Conservation (phyloP, 371 early-diverging fungal genomes). For the Circinella minor region DNA sequence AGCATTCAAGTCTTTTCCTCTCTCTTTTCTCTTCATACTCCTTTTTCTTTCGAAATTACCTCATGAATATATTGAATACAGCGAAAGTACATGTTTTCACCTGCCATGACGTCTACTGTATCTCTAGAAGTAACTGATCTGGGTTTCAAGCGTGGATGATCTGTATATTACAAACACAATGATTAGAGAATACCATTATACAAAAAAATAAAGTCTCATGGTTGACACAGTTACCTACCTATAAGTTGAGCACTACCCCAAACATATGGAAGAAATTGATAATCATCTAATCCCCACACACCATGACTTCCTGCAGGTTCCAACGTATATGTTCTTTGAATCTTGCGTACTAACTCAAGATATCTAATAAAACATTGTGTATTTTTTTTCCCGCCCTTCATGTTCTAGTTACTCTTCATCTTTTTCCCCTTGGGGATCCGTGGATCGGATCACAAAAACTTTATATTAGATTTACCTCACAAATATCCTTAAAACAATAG, state of each 20-base stretch:
- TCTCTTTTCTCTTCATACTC: no score
- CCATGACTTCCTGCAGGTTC: conserved; percentile 99
- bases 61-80: conserved; percentile 85
- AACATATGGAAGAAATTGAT: conserved; percentile 96
- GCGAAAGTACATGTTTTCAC: conserved; percentile 88
- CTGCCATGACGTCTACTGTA: conserved; percentile 67
- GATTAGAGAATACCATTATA: no score
- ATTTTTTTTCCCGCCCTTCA: background rate
- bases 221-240: conserved; percentile 26
- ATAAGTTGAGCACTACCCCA: conserved; percentile 93
- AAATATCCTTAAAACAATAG: conserved; percentile 81
- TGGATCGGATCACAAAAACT: no score
- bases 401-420: conserved; percentile 22
- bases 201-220: no score
- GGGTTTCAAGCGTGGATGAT: conserved; percentile 70
- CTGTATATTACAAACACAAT: conserved; percentile 16
- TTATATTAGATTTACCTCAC: conserved; percentile 66
- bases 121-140: conserved; percentile 73
- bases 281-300: conserved; percentile 99
- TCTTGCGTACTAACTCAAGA: conserved; percentile 77
- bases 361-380: conserved; percentile 55
- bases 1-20: no score
- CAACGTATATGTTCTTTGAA: conserved; percentile 90
- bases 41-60: conserved; percentile 27
- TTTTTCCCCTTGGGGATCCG: no score